Base-by-base conservation (phyloP, 2,329 filamentous ascomycete genomes). In the Diplodia scrobiculata region DNA sequence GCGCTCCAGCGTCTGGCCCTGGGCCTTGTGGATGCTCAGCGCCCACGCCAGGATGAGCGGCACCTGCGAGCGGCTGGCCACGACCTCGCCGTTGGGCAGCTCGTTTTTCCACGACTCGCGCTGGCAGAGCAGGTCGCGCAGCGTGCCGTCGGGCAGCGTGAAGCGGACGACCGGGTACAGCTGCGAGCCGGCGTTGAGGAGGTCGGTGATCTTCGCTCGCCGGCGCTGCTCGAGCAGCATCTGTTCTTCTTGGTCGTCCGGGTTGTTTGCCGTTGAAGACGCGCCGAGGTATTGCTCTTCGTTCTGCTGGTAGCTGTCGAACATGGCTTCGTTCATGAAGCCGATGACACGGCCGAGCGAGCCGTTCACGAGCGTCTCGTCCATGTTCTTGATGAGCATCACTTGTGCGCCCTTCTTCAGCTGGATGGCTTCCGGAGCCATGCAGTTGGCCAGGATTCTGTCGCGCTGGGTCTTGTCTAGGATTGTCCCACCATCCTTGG, bases 361-460 rank as follows among this genome's bases (percentile, higher is more conserved):
- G 4, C 95, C 95, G 74, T 99, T 99, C 71, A 98, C 95, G 0
- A 99, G 84, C 0, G 87, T 89, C 47, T 97, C 92, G 73, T 99
- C 95, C 79, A 98, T 89, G 72, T 99, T 99, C 78, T 99, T 99
- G 83, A 99, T 97, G n/a, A 99, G 82, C 95, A 99, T 99, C 52
- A 99, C 96, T 75, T 99, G 96, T 0, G 95, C 91, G 10, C 92
- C 91, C 69, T 95, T 89, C 77, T 97, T 98, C 34, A 99, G 80
- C 38, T 90, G 87, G 21, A 99, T 86, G 0, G 79, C 74, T 71
- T 89, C 89, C 0, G 95, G 93, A 0, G 95, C 93, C 91, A 99
- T 97, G 86, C 96, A 96, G 73, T 94, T 97, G 5, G 85, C 78
- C 5, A 99, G 82, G 0, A 98, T 78, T 73, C 88, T 93, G 53